These are phyloP conservation scores for Phytopythium chamaehyphon DNA, from an alignment of 352 stramenopile genomes.

Conservation along the genomic window DNA sequence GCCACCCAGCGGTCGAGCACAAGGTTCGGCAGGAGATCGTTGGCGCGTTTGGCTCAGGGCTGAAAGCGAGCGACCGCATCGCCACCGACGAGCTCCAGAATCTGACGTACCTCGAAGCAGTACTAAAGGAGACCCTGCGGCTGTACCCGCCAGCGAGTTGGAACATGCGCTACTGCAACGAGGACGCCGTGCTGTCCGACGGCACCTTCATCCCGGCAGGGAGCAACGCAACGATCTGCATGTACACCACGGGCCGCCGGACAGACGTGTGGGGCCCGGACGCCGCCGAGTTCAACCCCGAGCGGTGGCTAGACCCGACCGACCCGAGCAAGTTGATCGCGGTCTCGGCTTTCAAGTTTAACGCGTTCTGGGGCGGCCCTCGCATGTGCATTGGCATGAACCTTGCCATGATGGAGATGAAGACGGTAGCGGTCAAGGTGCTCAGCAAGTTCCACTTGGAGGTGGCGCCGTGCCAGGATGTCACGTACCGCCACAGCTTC, in stretches of 20 bases:
- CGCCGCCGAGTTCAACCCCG: constrained; percentile 38
- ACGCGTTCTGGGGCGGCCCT: constrained; percentile 34
- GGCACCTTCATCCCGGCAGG: constrained; percentile 37
- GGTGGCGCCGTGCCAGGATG: constrained; percentile 17
- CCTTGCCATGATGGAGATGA: constrained; percentile 39
- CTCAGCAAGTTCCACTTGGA: constrained; percentile 32
- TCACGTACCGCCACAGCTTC: constrained; percentile 27
- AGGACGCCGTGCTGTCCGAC: constrained; percentile 32
- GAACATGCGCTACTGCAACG: constrained; percentile 18
- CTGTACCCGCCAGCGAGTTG: constrained; percentile 16
- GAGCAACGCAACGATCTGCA: constrained; percentile 26
- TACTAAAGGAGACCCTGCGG: constrained; percentile 1
- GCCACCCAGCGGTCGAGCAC: constrained; percentile 21
- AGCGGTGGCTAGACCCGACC: constrained; percentile 38
- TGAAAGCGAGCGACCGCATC: background rate
- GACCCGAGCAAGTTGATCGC: constrained; percentile 13
- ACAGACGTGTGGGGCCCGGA: constrained; percentile 42
- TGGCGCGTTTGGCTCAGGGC: background rate
- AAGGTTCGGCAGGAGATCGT: constrained; percentile 16
- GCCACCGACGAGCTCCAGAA: background rate
- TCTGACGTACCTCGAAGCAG: constrained; percentile 4
- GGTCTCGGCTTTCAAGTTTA: constrained; percentile 42
- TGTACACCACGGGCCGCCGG: constrained; percentile 41
- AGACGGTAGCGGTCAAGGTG: constrained; percentile 24
- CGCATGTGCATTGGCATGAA: constrained; percentile 44